Percentiles rank a stretch among this genome's conserved stretches.
Evolutionary conservation across 2,329 filamentous ascomycete species (phyloP).

Genomic region (Sordariomycetes sp.): DNA sequence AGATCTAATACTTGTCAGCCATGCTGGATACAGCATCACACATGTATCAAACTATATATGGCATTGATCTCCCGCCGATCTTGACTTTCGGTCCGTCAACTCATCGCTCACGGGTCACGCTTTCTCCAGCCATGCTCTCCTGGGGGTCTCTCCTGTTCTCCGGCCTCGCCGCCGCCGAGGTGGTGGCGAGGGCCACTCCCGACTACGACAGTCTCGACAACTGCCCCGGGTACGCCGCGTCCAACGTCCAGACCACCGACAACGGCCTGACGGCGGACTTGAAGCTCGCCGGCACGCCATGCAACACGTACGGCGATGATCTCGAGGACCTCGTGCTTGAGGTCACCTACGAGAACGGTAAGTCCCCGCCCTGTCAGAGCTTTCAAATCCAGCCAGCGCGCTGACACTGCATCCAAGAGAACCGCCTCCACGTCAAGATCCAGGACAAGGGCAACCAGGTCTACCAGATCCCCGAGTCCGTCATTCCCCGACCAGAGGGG

Average conservation of each 20-base stretch:
- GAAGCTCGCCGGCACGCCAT: conserved; percentile 11
- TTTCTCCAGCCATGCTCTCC: neutral
- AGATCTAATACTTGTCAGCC: too few species aligned
- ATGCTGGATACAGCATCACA: neutral
- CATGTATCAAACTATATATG: neutral
- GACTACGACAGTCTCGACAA: neutral
- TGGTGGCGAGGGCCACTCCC: neutral
- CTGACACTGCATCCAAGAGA: neutral
- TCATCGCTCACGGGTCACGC: neutral
- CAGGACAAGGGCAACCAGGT: conserved; percentile 56
- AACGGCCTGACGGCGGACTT: conserved; percentile 32
- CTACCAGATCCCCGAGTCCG: conserved; percentile 60
- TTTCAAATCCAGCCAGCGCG: neutral
- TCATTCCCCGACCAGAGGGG: conserved; percentile 41
- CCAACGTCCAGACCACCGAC: conserved; percentile 33
- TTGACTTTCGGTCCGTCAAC: neutral
- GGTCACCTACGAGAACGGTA: conserved; percentile 51
- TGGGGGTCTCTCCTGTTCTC: neutral
- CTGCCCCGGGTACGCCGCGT: conserved; percentile 54
- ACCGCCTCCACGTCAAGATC: conserved; percentile 23
- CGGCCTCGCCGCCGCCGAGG: neutral
- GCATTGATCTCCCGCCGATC: neutral
- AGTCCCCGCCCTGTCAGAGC: conserved; percentile 16
- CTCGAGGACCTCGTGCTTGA: conserved; percentile 27
- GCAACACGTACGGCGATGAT: conserved; percentile 12